phyloP scores from a whole-genome alignment of 2,329 filamentous ascomycete species.

The Beauveria rudraprayagi region DNA sequence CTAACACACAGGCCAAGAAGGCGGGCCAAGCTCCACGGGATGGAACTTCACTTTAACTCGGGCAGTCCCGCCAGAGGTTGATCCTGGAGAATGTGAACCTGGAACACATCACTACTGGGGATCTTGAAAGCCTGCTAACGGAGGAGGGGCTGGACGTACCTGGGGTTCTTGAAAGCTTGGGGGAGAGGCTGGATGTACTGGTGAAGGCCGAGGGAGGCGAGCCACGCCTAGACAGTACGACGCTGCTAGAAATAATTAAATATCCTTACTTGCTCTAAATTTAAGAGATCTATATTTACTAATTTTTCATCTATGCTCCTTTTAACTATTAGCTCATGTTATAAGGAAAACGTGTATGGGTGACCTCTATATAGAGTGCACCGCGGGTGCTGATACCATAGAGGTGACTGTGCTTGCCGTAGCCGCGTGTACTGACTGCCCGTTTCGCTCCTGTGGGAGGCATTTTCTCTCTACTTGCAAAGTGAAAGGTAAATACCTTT shows the following conservation, averaged over 20 bases:
- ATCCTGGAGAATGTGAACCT: not conserved
- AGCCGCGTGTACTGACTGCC: not conserved
- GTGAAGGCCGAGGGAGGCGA: not conserved
- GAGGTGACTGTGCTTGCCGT: not conserved
- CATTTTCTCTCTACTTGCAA: not conserved
- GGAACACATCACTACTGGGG: not conserved
- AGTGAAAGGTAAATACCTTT: not conserved
- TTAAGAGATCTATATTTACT: not conserved
- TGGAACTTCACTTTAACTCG: not conserved
- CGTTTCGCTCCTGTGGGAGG: not conserved
- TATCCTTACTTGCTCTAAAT: not conserved
- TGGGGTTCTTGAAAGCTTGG: not conserved
- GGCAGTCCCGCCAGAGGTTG: not conserved
- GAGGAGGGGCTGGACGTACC: not conserved
- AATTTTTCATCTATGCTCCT: not conserved
- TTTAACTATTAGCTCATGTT: not conserved
- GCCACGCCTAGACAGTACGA: not conserved
- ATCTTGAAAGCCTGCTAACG: not conserved
- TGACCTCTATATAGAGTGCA: not conserved
- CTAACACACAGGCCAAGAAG: not conserved
- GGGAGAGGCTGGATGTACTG: not conserved
- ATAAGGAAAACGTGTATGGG: not conserved
- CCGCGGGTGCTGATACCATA: not conserved
- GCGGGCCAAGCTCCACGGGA: not conserved
- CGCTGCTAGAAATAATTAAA: not conserved